phyloP scores from a whole-genome alignment of 1,139 yeast genomes.

The Wickerhamiella infanticola region DNA sequence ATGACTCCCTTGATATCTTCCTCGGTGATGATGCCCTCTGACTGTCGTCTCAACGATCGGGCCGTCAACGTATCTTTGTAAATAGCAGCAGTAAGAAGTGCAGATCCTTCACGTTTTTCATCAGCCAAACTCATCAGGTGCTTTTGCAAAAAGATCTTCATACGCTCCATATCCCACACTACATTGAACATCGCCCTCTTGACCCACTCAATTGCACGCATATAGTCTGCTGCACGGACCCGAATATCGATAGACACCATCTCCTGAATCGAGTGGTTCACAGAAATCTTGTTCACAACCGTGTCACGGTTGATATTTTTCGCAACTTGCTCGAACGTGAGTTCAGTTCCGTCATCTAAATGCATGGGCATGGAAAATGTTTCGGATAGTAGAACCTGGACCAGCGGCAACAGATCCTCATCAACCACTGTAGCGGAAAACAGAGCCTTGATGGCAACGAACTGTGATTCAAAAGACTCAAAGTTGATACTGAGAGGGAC shows the following conservation, averaged over 20 bases:
- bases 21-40: conserved; percentile 54
- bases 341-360: conserved; percentile 41
- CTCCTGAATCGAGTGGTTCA: conserved; percentile 43
- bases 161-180: conserved; percentile 57
- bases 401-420: conserved; percentile 40
- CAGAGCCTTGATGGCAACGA: conserved; percentile 53
- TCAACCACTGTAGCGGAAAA: conserved; percentile 43
- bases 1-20: conserved; percentile 36
- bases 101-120: conserved; percentile 60
- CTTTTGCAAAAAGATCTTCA: conserved; percentile 57
- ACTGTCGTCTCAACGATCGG: conserved; percentile 49
- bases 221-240: conserved; percentile 48
- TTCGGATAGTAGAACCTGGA: conserved; percentile 44
- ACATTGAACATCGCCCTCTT: conserved; percentile 46
- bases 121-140: conserved; percentile 64
- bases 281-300: conserved; percentile 27
- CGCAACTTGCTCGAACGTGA: conserved; percentile 63
- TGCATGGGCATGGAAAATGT: conserved; percentile 60
- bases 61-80: conserved; percentile 38
- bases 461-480: conserved; percentile 68
- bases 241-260: conserved; percentile 43
- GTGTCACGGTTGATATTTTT: conserved; percentile 60
- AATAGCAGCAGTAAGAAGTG: conserved; percentile 51
- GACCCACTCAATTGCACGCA: conserved; percentile 63
- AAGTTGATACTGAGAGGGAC: conserved; percentile 63